These are phyloP conservation scores for Beauveria scarabaeidicola DNA, from an alignment of 2,329 filamentous ascomycete species.

Conservation along the genomic window DNA sequence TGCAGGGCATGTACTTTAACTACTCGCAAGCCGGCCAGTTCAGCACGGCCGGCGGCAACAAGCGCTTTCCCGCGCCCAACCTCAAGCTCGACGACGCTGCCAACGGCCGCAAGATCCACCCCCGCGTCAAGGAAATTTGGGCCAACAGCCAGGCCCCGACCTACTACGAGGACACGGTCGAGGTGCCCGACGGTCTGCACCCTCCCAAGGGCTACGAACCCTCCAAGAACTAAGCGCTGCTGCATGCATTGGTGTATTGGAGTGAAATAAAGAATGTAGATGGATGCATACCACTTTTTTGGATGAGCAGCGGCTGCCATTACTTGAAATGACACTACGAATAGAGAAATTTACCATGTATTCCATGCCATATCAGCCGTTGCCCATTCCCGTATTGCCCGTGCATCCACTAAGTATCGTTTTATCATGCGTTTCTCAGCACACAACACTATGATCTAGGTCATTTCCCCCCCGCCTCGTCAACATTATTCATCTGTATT, in stretches of 20 bases:
- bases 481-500: background rate
- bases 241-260: background rate
- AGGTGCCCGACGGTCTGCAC: slow-evolving; percentile 33
- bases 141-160: slow-evolving; percentile 27
- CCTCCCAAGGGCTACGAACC: slow-evolving; percentile 31
- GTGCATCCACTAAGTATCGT: no score
- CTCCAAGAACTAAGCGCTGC: background rate
- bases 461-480: no score
- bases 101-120: slow-evolving; percentile 27
- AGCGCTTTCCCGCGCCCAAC: slow-evolving; percentile 33
- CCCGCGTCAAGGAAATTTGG: slow-evolving; percentile 31
- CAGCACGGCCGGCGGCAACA: slow-evolving; percentile 28
- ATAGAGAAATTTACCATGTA: no score
- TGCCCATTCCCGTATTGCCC: no score
- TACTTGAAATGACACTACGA: no score
- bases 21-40: slow-evolving; percentile 43
- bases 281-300: background rate
- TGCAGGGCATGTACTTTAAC: slow-evolving; percentile 42
- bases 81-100: slow-evolving; percentile 21
- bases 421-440: no score
- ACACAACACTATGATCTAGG: no score
- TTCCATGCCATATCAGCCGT: no score
- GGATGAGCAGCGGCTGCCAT: background rate
- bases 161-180: slow-evolving; percentile 33
- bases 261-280: background rate